These are phyloP conservation scores for Quaeritorhiza haematococci DNA, from an alignment of 371 early-diverging fungal genomes.

Conservation along the genomic window DNA sequence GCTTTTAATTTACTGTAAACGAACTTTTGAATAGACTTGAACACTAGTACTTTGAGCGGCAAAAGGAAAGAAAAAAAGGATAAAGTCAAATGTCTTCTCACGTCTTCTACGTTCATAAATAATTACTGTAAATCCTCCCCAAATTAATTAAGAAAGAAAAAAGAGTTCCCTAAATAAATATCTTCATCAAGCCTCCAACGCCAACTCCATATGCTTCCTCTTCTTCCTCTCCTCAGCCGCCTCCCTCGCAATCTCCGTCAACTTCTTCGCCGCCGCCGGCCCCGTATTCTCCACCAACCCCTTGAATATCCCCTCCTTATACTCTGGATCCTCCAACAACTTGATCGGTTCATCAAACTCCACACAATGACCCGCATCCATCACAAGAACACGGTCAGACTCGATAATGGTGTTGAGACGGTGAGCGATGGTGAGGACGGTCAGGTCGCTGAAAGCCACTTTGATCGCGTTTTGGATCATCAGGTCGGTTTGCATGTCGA, in stretches of 20 bases:
- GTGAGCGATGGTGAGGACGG: conserved; percentile 22
- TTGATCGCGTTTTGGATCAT: conserved; percentile 25
- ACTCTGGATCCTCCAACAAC: conserved; percentile 27
- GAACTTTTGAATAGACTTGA: no score
- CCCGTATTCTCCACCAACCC: conserved; percentile 44
- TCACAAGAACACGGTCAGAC: conserved; percentile 77
- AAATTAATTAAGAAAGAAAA: no score
- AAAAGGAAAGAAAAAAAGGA: no score
- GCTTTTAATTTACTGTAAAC: no score
- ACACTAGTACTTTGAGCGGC: no score
- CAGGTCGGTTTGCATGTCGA: conserved; percentile 46
- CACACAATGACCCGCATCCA: conserved; percentile 72
- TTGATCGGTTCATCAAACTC: conserved; percentile 48
- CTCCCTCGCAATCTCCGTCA: conserved; percentile 20
- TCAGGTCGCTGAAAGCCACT: background rate
- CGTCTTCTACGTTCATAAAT: no score
- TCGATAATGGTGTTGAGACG: conserved; percentile 35
- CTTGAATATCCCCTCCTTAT: conserved; percentile 26
- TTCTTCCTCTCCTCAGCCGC: conserved; percentile 20
- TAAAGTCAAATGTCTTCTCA: no score
- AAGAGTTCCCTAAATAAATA: no score
- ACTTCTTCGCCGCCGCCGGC: conserved; percentile 30
- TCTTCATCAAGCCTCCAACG: no score
- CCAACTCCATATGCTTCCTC: no score
- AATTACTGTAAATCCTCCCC: no score